Percentiles rank a stretch among this genome's conserved stretches.
These are phyloP conservation scores for Lentinula raphanica DNA, from an alignment of 768 basidiomycete genomes.

Conservation along the genomic window DNA sequence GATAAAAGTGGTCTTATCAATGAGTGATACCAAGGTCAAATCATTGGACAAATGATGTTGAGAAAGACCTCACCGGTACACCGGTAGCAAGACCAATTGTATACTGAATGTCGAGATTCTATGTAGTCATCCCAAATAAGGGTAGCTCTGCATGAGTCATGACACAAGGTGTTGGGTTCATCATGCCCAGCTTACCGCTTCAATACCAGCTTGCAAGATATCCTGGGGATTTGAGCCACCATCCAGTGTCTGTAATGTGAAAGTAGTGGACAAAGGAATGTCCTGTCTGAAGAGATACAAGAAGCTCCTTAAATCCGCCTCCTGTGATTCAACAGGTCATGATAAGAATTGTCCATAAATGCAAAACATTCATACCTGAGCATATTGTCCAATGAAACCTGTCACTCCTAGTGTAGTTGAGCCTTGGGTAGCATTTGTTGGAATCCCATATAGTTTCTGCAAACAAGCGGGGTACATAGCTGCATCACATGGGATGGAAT, in stretches of 20 bases:
- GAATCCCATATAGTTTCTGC: conserved; percentile 23
- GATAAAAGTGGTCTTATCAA: conserved; percentile 18
- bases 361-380: background rate
- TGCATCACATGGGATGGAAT: conserved; percentile 8
- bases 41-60: too few relatives aligned
- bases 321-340: conserved; percentile 1
- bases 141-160: too few relatives aligned
- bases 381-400: conserved; percentile 19
- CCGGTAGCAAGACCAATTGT: conserved; percentile 29
- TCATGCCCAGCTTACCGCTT: conserved; percentile 24
- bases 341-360: background rate
- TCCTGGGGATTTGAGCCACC: conserved; percentile 25
- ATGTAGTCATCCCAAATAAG: background rate
- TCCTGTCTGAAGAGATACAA: conserved; percentile 16
- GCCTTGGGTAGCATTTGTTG: conserved; percentile 18
- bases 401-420: conserved; percentile 20
- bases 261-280: conserved; percentile 15
- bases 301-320: conserved; percentile 15
- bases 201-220: conserved; percentile 22
- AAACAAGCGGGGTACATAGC: conserved; percentile 21
- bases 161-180: too few relatives aligned
- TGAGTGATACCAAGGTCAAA: too few relatives aligned
- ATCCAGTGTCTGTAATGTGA: conserved; percentile 28
- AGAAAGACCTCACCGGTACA: conserved; percentile 25
- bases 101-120: conserved; percentile 29